Evolutionary conservation across 768 basidiomycete genomes (phyloP), one percentile per base, ranked within the genome.

Genomic region (Filobasidium floriforme): DNA sequence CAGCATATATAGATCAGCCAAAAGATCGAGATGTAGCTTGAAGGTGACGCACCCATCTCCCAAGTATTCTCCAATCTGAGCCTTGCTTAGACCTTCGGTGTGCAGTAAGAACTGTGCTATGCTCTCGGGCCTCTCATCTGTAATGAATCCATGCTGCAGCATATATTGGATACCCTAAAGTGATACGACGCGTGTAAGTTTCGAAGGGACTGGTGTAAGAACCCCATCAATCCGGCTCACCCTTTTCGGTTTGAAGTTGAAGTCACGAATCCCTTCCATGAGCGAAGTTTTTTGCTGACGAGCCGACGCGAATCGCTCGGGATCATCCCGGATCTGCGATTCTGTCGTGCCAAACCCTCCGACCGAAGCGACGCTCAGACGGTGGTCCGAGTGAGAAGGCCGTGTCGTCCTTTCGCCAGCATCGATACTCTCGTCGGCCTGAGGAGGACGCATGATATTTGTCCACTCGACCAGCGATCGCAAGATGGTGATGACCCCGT

Each of bases 181-280:
- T 37, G 9, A 9, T 37, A 9, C 3, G 32, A 37, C 32, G 32
- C 32, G 32, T 3, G 32, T 37, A 9, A 37, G 32, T 37, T 32
- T 14, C 0, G n/a, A 59, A 32, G 55, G 19, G 19, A 10, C 19
- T 5, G 22, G 24, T 10, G 29, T 60, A 22, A 22, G 6, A 29
- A 12, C 1, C 37, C 32, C 32, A 3, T 4, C 32, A 37, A 9
- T 37, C 32, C 32, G 4, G 32, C 87, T 55, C 73, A 93, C 92
- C 71, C 87, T 85, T 80, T 97, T 98, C n/a, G 94, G 93, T 80
- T 96, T 98, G 82, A 88, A 92, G 77, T 98, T 97, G 80, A 99
- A 99, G 79, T 91, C 92, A 79, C 89, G 92, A 79, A 98, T 89
- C 29, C 96, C 96, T 76, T 98, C 94, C 44, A 92, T 80, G 32